Evolutionary conservation across 225 moss, liverwort and hornwort genomes (phyloP).

Genomic region (Physcomitrium patens): DNA sequence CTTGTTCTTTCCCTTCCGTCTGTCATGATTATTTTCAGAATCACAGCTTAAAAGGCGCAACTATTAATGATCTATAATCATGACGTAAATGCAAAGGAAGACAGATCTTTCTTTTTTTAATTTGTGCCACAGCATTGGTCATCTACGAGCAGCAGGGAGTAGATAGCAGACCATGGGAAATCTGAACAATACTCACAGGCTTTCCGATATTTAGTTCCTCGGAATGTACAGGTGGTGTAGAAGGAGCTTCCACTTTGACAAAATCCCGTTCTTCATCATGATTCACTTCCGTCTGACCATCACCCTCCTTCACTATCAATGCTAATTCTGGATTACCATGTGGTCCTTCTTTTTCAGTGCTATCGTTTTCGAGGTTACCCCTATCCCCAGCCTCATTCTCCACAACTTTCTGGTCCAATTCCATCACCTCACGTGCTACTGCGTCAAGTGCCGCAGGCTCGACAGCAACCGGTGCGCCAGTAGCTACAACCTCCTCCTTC

Average conservation of each 20-base stretch:
- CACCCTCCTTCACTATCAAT: conserved; percentile 34
- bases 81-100: background rate
- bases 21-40: conserved; percentile 35
- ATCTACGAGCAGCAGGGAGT: background rate
- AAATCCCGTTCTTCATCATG: conserved; percentile 44
- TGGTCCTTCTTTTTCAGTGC: conserved; percentile 25
- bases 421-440: conserved; percentile 56
- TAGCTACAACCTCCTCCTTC: conserved; percentile 44
- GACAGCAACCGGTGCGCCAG: conserved; percentile 30
- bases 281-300: conserved; percentile 28
- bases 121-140: background rate
- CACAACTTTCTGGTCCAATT: conserved; percentile 47
- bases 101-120: background rate
- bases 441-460: conserved; percentile 56
- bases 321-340: conserved; percentile 29
- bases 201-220: conserved; percentile 53
- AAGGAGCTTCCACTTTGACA: conserved; percentile 56
- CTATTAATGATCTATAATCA: background rate
- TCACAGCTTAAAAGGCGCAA: conserved; percentile 12
- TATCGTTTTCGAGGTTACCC: conserved; percentile 19
- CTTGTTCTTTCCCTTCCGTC: conserved; percentile 45
- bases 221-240: conserved; percentile 55
- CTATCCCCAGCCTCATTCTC: conserved; percentile 38
- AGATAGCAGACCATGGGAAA: background rate
- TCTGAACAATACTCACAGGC: conserved; percentile 42